Evolutionary conservation across 176 grass and related monocot genomes (phyloP).

Genomic region (Tillandsia leiboldiana): DNA sequence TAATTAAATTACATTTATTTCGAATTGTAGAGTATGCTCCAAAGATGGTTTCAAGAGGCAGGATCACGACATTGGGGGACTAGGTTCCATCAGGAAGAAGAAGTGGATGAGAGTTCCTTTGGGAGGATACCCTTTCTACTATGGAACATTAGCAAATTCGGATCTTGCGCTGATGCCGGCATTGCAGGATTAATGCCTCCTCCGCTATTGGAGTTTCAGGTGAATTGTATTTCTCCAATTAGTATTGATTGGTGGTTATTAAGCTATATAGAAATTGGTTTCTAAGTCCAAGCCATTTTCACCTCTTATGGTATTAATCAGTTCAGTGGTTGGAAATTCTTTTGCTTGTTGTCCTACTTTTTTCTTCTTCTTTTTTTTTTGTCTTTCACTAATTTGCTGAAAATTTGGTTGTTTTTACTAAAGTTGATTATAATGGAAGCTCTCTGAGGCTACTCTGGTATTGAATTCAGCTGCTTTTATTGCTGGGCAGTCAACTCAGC

Average conservation of each 20-base stretch:
- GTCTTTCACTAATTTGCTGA: neutral
- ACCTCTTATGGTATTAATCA: too few relatives aligned
- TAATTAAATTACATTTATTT: conserved; percentile 11
- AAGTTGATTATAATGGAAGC: conserved; percentile 25
- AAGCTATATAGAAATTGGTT: too few relatives aligned
- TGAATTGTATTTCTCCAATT: conserved; percentile 15
- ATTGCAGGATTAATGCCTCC: conserved; percentile 88
- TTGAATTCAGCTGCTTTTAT: conserved; percentile 93
- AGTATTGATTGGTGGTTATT: neutral
- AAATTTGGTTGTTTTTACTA: neutral
- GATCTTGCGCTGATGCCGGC: conserved; percentile 69
- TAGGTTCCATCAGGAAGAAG: conserved; percentile 42
- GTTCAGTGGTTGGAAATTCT: neutral
- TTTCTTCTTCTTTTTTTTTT: neutral
- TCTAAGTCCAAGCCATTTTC: too few relatives aligned
- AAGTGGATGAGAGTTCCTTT: conserved; percentile 45
- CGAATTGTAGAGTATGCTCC: conserved; percentile 42
- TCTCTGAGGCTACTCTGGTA: conserved; percentile 61
- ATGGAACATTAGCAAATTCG: conserved; percentile 79
- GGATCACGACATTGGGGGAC: conserved; percentile 50
- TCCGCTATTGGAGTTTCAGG: conserved; percentile 82
- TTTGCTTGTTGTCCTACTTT: neutral
- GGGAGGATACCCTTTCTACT: conserved; percentile 56
- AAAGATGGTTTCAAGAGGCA: conserved; percentile 53
- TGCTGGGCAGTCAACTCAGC: conserved; percentile 84